Conservation (phyloP, 495 filamentous ascomycete species). For the Aspergillus incahuasiensis region DNA sequence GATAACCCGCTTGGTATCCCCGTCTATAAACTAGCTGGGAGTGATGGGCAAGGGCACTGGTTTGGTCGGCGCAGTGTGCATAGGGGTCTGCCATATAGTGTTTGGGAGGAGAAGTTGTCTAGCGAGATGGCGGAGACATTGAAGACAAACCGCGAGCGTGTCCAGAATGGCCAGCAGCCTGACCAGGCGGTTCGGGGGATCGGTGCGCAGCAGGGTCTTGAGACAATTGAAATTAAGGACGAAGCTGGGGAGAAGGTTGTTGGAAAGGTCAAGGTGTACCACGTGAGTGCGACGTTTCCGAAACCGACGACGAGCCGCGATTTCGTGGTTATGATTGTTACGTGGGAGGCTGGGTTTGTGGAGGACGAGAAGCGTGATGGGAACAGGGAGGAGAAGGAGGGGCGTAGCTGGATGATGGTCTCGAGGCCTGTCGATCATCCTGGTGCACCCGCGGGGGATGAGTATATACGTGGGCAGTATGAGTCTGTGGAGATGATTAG, state of each 20-base stretch:
- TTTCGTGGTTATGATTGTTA: slow-evolving; percentile 74
- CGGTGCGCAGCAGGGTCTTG: slow-evolving; percentile 71
- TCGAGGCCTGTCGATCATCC: slow-evolving; percentile 79
- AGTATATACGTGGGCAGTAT: slow-evolving; percentile 79
- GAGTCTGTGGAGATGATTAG: slow-evolving; percentile 90
- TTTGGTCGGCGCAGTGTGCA: slow-evolving; percentile 86
- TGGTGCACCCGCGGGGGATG: slow-evolving; percentile 59
- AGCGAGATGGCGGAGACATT: slow-evolving; percentile 51
- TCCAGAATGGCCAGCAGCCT: slow-evolving; percentile 27
- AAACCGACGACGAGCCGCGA: slow-evolving; percentile 83
- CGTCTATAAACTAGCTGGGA: slow-evolving; percentile 73
- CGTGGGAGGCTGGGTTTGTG: slow-evolving; percentile 32
- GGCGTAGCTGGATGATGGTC: slow-evolving; percentile 75
- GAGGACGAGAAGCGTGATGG: slow-evolving; percentile 17
- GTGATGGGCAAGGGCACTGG: slow-evolving; percentile 83
- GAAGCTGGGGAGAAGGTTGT: slow-evolving; percentile 29
- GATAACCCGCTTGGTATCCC: slow-evolving; percentile 73
- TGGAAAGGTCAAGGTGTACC: slow-evolving; percentile 57
- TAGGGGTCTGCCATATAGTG: slow-evolving; percentile 64
- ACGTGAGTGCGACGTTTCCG: slow-evolving; percentile 84
- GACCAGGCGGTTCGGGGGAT: slow-evolving; percentile 71
- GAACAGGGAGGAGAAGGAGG: slow-evolving; percentile 14
- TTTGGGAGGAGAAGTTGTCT: slow-evolving; percentile 51
- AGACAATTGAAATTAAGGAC: slow-evolving; percentile 48
- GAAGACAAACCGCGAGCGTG: slow-evolving; percentile 55